Percentiles rank a stretch among this genome's conserved stretches.
These are phyloP conservation scores for Teratosphaeria nubilosa DNA, from an alignment of 2,329 filamentous ascomycete species.

Conservation along the genomic window DNA sequence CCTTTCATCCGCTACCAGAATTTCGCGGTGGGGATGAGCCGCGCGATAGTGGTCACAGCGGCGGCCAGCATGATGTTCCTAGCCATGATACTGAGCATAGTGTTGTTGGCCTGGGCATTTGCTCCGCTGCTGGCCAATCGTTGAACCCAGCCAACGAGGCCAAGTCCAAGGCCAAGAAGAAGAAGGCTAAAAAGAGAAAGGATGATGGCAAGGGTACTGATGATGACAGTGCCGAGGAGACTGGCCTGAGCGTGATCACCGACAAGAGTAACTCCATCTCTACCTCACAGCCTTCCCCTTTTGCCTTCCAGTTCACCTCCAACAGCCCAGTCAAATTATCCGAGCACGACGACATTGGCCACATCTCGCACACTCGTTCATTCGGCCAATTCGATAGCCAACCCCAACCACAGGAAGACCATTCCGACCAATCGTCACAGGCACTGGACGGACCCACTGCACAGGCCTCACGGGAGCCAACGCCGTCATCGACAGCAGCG, in stretches of 20 bases:
- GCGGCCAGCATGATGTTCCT: conserved; percentile 3
- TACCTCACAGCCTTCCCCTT: neutral
- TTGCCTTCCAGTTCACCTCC: neutral
- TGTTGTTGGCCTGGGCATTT: conserved; percentile 8
- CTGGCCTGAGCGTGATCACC: neutral
- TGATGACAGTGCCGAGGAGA: neutral
- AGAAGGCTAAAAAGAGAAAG: conserved; percentile 13
- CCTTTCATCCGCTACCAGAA: conserved; percentile 4
- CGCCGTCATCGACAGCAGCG: neutral
- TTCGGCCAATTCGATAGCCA: neutral
- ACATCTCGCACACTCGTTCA: neutral
- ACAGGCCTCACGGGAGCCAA: neutral
- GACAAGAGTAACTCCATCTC: neutral
- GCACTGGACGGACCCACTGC: neutral
- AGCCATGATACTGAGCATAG: neutral
- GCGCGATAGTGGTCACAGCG: conserved; percentile 1
- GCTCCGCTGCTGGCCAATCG: neutral
- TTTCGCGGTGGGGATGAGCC: neutral
- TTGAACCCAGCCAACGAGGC: neutral
- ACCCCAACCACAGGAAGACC: neutral
- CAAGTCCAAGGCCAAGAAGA: conserved; percentile 12
- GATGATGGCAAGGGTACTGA: conserved; percentile 1
- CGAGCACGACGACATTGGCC: neutral
- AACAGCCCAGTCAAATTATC: neutral
- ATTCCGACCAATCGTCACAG: conserved; percentile 3